These are phyloP conservation scores for Vachellia pachyceras DNA, from an alignment of 306 rosid genomes.

Conservation along the genomic window DNA sequence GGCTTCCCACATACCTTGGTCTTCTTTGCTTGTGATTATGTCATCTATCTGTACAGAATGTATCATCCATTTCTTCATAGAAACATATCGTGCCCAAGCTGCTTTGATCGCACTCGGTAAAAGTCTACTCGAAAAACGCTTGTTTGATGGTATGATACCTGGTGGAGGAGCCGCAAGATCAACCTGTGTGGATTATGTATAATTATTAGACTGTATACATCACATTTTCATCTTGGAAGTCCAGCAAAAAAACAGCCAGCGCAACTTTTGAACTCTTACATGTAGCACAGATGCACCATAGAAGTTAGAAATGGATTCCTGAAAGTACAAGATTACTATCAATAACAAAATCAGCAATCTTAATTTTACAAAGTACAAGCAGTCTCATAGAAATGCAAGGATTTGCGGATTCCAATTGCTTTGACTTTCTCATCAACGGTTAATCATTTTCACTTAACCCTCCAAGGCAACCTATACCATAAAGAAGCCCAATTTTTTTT, in stretches of 20 bases:
- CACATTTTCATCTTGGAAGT: conserved; percentile 17
- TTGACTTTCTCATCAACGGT: background rate
- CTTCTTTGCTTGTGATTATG: conserved; percentile 56
- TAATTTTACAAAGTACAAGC: background rate
- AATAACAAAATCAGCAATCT: background rate
- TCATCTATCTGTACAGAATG: conserved; percentile 60
- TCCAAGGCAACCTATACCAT: background rate
- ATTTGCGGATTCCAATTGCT: background rate
- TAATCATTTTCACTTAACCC: background rate
- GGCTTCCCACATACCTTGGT: conserved; percentile 69
- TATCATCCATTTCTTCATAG: conserved; percentile 60
- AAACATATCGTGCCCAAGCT: conserved; percentile 43
- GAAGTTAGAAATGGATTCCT: background rate
- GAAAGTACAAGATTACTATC: background rate
- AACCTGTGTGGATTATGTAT: conserved; percentile 44
- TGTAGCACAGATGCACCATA: background rate
- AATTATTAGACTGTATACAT: conserved; percentile 20
- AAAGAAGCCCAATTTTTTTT: background rate
- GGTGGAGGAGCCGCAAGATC: conserved; percentile 47
- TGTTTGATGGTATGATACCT: conserved; percentile 37
- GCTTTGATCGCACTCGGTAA: conserved; percentile 36
- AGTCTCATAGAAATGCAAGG: background rate
- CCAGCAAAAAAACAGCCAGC: background rate
- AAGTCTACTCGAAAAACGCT: conserved; percentile 38
- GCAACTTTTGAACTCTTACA: background rate